Base-by-base conservation (phyloP, 169 alveolate genomes). In the Theileria annulata region DNA sequence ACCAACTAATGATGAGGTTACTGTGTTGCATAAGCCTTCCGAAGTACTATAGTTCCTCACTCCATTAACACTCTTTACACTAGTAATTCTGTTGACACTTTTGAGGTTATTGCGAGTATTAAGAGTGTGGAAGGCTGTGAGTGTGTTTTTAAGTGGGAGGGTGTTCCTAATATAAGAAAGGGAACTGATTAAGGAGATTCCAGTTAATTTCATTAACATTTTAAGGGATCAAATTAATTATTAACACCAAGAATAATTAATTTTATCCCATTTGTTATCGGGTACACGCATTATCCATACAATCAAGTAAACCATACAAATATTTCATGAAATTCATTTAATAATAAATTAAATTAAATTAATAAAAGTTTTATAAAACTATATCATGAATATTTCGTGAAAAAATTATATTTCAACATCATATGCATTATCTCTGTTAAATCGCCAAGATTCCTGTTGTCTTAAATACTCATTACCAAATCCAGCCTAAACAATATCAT, bases 391-490 rank as follows among this genome's bases (percentile, higher is more conserved):
- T 28, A 58, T 58, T 25, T 58, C 13, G 66, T 58, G 66, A 8
- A 8, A 28, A 25, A 31, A 30, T 85, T 76, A 93, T 51, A 93
- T 92, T 59, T 93, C 96, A 27, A 89, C 96, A 74, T 93, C 95
- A 80, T 90, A 93, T 19, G 93, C 95, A 48, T 90, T 88, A 37
- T 88, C 88, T 37, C 87, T 79, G 71, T 88, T 82, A 54, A 83
- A 75, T 58, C 90, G 35, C 76, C 89, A 88, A 2, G 86, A 91
- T 59, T 90, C 95, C 42, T 88, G 91, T 66, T 92, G 95, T 15
- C 96, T 77, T 28, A 92, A 87, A 51, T 91, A 82, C 84, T 88
- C 94, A 81, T 91, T 91, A 54, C 92, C 93, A 68, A 91, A 88
- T 15, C 94, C 94, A 2, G 94, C 92, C 94, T 89, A 72, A 58